Evolutionary conservation across 768 basidiomycete species (phyloP).

Genomic region (Xerocomus spinulosus): DNA sequence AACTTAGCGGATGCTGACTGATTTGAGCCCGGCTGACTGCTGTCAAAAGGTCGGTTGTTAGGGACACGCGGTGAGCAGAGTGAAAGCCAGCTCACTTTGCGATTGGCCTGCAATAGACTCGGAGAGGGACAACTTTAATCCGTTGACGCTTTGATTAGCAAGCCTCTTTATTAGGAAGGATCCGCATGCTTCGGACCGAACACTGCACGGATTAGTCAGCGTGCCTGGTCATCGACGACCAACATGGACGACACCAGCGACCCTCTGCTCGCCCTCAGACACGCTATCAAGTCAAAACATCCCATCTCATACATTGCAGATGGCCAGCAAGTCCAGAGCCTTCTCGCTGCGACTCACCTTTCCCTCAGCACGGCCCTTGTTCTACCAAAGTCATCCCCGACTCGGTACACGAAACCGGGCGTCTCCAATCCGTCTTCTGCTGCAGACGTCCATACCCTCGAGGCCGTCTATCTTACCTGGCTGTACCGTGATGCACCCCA

Average conservation of each 20-base stretch:
- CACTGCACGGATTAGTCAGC: not conserved
- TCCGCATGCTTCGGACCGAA: not conserved
- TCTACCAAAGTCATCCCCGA: slow-evolving; percentile 70
- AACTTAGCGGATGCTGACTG: not conserved
- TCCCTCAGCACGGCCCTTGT: slow-evolving; percentile 47
- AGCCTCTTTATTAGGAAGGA: not conserved
- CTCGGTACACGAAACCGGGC: slow-evolving; percentile 71
- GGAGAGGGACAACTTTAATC: no score
- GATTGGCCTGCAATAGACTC: no score
- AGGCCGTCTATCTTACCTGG: slow-evolving; percentile 86
- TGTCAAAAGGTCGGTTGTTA: no score
- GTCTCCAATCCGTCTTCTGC: slow-evolving; percentile 27
- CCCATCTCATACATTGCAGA: slow-evolving; percentile 44
- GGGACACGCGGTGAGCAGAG: no score
- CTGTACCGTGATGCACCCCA: slow-evolving; percentile 63
- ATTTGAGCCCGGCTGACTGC: no score
- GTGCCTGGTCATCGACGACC: not conserved
- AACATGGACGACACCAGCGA: slow-evolving; percentile 30
- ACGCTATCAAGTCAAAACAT: slow-evolving; percentile 54
- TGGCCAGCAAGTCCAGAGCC: slow-evolving; percentile 39
- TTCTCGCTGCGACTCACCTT: slow-evolving; percentile 61
- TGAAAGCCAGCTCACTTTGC: no score
- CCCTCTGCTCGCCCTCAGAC: slow-evolving; percentile 52
- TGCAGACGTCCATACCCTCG: slow-evolving; percentile 67
- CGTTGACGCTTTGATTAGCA: no score